Base-by-base conservation (phyloP, 2,329 filamentous ascomycete species). In the Colletotrichum sp. region DNA sequence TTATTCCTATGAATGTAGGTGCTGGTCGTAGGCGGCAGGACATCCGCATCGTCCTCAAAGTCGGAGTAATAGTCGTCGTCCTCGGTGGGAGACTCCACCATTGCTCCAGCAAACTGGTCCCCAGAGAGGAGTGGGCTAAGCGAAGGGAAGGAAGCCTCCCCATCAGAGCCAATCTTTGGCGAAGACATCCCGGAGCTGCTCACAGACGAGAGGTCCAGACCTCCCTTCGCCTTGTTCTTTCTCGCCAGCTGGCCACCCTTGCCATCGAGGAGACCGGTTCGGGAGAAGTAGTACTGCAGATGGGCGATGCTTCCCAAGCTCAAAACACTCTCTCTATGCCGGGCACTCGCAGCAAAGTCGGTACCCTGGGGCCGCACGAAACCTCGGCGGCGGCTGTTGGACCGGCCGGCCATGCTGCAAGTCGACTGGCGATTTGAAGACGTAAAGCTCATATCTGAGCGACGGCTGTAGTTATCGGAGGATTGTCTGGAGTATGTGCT, bases 271-370 rank as follows among this genome's bases (percentile, higher is more conserved):
- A 99, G 87, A 7, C 97, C 97, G 1, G 97, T 99, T 76, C 97
- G 91, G 44, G 97, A 96, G 87, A 99, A 99, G 86, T 99, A 99
- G 86, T 99, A 98, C 85, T 99, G 97, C 82, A 99, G 88, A 87
- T 99, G 97, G 72, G 96, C 95, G 81, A 99, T 99, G 85, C 96
- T 98, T 71, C 97, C 97, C 77, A 99, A 87, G 82, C 95, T 98
- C 92, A 99, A 94, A 79, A 99, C 97, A 83, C 96, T 98, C 84
- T 99, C 96, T 78, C 97, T 91, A 67, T 95, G 95, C 82, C 93
- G 93, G 63, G 97, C 97, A 72, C 96, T 98, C 76, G 95, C 94
- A 30, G 97, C 95, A 84, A 99, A 99, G 81, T 96, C 92, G 68
- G 95, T 98, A 70, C 93, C 95, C 83, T 96, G 94, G 1, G 96